Conservation (phyloP, 2,329 filamentous ascomycete species). For the Cryphonectria radicalis region DNA sequence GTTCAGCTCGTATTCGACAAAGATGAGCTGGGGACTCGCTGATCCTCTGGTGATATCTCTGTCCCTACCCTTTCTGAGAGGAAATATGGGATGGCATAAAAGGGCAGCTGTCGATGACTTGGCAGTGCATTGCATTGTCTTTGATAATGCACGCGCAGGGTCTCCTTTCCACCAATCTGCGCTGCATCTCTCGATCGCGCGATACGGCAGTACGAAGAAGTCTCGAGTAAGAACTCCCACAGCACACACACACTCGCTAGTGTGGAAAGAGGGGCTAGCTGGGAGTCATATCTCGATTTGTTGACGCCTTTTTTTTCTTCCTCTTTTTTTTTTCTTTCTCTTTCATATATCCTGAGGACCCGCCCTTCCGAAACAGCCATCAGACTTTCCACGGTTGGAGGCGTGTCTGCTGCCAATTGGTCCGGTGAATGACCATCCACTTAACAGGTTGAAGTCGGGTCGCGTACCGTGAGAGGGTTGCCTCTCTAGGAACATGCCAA, state of each 20-base stretch:
- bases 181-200: not conserved
- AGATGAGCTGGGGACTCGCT: not conserved
- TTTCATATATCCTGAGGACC: not conserved
- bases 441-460: not conserved
- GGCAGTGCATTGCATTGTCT: conserved; percentile 24
- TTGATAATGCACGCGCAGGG: conserved; percentile 4
- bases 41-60: not conserved
- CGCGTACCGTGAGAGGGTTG: not conserved
- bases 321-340: no score
- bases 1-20: not conserved
- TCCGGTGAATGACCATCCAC: not conserved
- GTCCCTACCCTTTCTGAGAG: not conserved
- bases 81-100: not conserved
- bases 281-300: conserved; percentile 11
- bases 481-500: conserved; percentile 2
- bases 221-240: not conserved
- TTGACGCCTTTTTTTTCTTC: no score
- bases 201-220: not conserved
- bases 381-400: conserved; percentile 1
- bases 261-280: not conserved
- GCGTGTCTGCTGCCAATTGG: conserved; percentile 20
- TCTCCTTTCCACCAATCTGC: not conserved
- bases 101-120: conserved; percentile 9
- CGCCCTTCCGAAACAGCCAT: conserved; percentile 6
- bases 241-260: not conserved